Evolutionary conservation across 352 stramenopile species (phyloP).

Genomic region (Globisporangium barbulae): DNA sequence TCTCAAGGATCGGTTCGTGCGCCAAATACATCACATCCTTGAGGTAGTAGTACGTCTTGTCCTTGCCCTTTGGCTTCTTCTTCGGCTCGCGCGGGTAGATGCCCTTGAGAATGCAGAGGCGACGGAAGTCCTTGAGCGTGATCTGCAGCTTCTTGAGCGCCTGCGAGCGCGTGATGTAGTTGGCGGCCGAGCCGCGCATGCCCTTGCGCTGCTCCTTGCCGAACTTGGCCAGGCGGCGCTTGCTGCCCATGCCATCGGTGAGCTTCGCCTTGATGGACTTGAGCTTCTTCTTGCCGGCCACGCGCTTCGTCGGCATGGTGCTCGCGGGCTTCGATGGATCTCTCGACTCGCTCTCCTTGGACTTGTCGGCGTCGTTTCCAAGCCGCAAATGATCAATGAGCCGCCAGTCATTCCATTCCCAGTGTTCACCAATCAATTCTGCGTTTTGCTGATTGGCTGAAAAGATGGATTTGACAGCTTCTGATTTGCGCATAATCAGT

Average conservation of each 20-base stretch:
- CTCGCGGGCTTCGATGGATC: background rate
- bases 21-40: conserved; percentile 98
- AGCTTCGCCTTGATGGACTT: conserved; percentile 90
- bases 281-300: conserved; percentile 89
- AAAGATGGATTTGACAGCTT: conserved; percentile 3
- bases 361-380: conserved; percentile 12
- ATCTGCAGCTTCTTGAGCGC: conserved; percentile 95
- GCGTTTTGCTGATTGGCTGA: conserved; percentile 20
- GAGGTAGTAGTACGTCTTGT: conserved; percentile 99
- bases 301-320: conserved; percentile 83
- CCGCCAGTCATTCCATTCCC: conserved; percentile 20
- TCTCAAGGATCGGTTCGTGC: conserved; percentile 98
- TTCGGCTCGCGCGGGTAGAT: conserved; percentile 98
- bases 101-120: conserved; percentile 99
- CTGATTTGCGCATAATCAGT: background rate
- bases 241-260: conserved; percentile 81
- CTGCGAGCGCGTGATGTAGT: conserved; percentile 95
- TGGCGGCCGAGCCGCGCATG: conserved; percentile 79
- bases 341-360: background rate
- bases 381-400: conserved; percentile 17
- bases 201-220: conserved; percentile 86
- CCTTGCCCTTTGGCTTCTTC: conserved; percentile 92
- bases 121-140: conserved; percentile 97
- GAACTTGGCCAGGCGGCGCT: conserved; percentile 76
- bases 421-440: conserved; percentile 34